Percentiles rank a stretch among this genome's conserved stretches.
phyloP scores from a whole-genome alignment of 345 rosid species.

The Gynandropsis gynandra region DNA sequence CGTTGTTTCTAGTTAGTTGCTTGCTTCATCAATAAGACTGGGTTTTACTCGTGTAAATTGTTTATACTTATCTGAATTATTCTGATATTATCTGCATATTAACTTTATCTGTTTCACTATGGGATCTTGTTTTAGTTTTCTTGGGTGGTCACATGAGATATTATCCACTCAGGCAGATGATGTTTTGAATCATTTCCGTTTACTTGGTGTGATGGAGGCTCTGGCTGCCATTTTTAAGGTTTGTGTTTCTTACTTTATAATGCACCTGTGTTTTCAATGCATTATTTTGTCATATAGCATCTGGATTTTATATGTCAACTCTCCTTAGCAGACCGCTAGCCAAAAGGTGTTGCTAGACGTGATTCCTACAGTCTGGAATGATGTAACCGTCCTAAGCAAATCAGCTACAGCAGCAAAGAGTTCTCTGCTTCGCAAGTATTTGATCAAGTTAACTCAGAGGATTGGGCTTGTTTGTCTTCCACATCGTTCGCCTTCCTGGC shows the following conservation, averaged over 20 bases:
- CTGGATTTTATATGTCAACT: slow-evolving; percentile 24
- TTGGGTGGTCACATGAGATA: slow-evolving; percentile 79
- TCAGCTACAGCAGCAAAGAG: slow-evolving; percentile 59
- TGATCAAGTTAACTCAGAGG: slow-evolving; percentile 79
- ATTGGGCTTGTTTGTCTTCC: slow-evolving; percentile 85
- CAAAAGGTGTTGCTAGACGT: slow-evolving; percentile 53
- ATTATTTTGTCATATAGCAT: slow-evolving; percentile 9
- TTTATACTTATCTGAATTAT: background rate
- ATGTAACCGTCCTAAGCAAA: slow-evolving; percentile 48
- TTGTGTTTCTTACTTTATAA: slow-evolving; percentile 14
- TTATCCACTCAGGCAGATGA: slow-evolving; percentile 55
- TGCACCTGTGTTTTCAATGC: slow-evolving; percentile 3
- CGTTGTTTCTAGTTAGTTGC: background rate
- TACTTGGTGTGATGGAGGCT: slow-evolving; percentile 84
- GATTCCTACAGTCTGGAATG: slow-evolving; percentile 54
- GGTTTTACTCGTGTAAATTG: background rate
- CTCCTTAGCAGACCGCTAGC: slow-evolving; percentile 65
- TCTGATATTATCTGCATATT: slow-evolving; percentile 1
- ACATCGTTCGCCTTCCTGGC: slow-evolving; percentile 73
- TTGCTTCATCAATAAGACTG: slow-evolving; percentile 4
- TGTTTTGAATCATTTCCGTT: slow-evolving; percentile 51
- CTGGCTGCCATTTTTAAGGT: slow-evolving; percentile 94
- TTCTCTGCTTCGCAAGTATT: slow-evolving; percentile 77
- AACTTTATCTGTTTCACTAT: slow-evolving; percentile 12
- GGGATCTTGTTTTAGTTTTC: slow-evolving; percentile 48